These are phyloP conservation scores for Penicillium sp. DNA, from an alignment of 2,329 filamentous ascomycete genomes.

Conservation along the genomic window DNA sequence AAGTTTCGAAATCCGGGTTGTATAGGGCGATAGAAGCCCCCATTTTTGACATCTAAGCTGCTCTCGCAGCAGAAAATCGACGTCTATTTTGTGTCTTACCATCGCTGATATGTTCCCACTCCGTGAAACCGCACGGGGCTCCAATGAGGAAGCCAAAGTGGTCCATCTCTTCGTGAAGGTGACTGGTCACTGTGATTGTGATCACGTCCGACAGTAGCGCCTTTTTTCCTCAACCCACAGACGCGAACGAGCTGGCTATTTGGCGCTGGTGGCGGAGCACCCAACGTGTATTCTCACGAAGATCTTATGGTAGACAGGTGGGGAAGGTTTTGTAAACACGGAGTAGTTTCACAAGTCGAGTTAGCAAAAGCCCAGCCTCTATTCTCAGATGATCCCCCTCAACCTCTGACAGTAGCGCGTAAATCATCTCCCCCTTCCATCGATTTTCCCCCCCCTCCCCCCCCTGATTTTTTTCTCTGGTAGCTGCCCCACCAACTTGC, in stretches of 20 bases:
- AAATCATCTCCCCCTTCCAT: background rate
- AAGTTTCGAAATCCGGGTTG: background rate
- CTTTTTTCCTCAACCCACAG: background rate
- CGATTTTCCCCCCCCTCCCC: background rate
- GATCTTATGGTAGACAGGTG: no score
- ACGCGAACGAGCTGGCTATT: constrained; percentile 7
- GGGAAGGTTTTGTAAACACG: constrained; percentile 8
- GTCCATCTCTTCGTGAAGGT: constrained; percentile 4
- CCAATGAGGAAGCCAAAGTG: constrained; percentile 10
- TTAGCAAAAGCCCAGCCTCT: background rate
- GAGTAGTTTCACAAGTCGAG: background rate
- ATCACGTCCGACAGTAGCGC: constrained; percentile 25
- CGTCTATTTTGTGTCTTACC: constrained; percentile 1
- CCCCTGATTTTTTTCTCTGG: background rate
- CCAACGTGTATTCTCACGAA: background rate
- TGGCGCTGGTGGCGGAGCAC: constrained; percentile 21
- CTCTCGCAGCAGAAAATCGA: constrained; percentile 2
- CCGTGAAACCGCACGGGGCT: constrained; percentile 1
- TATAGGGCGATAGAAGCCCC: constrained; percentile 1
- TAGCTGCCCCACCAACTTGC: constrained; percentile 15
- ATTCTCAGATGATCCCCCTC: background rate
- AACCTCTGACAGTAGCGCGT: background rate
- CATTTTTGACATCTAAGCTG: constrained; percentile 2
- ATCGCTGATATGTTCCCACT: background rate
- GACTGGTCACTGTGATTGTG: constrained; percentile 23